phyloP scores from a whole-genome alignment of 176 grass and related monocot genomes.

The Triticum dicoccoides region DNA sequence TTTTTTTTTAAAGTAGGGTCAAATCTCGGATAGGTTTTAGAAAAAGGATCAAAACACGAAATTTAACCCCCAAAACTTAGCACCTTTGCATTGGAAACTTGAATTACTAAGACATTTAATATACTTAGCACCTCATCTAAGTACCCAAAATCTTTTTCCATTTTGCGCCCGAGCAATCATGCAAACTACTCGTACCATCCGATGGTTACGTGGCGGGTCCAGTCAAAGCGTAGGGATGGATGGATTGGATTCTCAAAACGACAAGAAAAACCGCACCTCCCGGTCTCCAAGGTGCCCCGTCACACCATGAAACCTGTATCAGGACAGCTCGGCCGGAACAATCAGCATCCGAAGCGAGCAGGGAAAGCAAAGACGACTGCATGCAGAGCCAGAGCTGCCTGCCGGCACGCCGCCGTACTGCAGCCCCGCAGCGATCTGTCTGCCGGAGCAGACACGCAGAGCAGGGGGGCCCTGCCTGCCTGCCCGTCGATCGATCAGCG shows the following conservation, averaged over 20 bases:
- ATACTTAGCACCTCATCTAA: no score
- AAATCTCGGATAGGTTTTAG: no score
- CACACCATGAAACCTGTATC: constrained; percentile 11
- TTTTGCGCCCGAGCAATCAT: neutral
- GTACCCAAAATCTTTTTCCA: neutral
- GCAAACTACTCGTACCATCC: no score
- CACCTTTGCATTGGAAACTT: no score
- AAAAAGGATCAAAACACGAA: no score
- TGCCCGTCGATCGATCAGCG: neutral
- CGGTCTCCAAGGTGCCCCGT: neutral
- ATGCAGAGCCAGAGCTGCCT: neutral
- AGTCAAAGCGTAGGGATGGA: constrained; percentile 19
- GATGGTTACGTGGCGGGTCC: neutral
- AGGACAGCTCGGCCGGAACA: neutral
- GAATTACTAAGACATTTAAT: no score
- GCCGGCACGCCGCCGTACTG: constrained; percentile 17
- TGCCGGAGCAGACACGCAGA: neutral
- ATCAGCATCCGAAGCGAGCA: constrained; percentile 24
- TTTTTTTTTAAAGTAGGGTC: no score
- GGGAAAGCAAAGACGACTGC: constrained; percentile 15
- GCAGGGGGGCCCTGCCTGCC: neutral
- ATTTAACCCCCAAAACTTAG: no score
- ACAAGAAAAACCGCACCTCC: constrained; percentile 23
- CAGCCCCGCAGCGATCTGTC: neutral
- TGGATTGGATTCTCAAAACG: neutral